phyloP scores from a whole-genome alignment of 805 yeast genomes.

The Candida maesae region DNA sequence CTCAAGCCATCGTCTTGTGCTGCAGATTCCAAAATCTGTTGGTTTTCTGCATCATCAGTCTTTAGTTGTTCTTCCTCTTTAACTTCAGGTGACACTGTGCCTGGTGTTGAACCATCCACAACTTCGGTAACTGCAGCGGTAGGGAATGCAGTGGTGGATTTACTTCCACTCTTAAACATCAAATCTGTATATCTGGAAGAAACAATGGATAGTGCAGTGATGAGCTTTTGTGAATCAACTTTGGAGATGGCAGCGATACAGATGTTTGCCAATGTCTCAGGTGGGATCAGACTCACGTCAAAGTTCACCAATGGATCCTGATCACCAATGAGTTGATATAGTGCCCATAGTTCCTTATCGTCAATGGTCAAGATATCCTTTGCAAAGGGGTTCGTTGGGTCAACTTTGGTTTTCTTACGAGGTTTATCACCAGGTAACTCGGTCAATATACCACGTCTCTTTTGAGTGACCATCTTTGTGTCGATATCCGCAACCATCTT shows the following conservation, averaged over 20 bases:
- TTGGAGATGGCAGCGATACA: slow-evolving; percentile 62
- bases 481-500: slow-evolving; percentile 23
- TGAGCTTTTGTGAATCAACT: slow-evolving; percentile 48
- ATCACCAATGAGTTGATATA: slow-evolving; percentile 64
- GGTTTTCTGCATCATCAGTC: slow-evolving; percentile 26
- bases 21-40: slow-evolving; percentile 15
- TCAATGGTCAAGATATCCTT: slow-evolving; percentile 35
- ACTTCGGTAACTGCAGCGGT: too few species aligned
- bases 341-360: slow-evolving; percentile 49
- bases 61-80: slow-evolving; percentile 24
- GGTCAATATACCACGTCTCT: slow-evolving; percentile 25
- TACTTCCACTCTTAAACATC: slow-evolving; percentile 27
- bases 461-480: slow-evolving; percentile 25
- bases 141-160: too few species aligned
- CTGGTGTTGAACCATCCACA: not conserved
- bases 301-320: slow-evolving; percentile 59
- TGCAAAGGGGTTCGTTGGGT: slow-evolving; percentile 27
- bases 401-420: slow-evolving; percentile 23
- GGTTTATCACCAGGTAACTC: slow-evolving; percentile 27
- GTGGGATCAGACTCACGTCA: slow-evolving; percentile 67
- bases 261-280: slow-evolving; percentile 58
- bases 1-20: slow-evolving; percentile 31
- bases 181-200: slow-evolving; percentile 56
- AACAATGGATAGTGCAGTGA: slow-evolving; percentile 66
- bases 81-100: slow-evolving; percentile 27